phyloP scores from a whole-genome alignment of 2,329 filamentous ascomycete genomes.

The Alternaria novae-zelandiae region DNA sequence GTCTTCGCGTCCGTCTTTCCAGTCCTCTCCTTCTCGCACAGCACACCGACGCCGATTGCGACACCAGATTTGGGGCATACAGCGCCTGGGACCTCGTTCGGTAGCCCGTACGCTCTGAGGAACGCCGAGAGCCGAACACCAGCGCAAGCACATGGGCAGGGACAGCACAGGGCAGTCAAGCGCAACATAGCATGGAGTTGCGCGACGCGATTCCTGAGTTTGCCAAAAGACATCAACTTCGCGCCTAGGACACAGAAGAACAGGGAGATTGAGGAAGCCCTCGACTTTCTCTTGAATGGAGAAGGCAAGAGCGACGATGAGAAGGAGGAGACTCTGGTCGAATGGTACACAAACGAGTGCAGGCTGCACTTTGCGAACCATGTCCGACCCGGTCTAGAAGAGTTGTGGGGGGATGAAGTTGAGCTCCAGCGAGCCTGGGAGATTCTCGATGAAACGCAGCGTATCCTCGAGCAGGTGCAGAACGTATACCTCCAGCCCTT shows the following conservation, averaged over 20 bases:
- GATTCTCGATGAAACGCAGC: conserved; percentile 46
- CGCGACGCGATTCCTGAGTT: conserved; percentile 52
- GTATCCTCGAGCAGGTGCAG: conserved; percentile 46
- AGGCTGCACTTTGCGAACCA: conserved; percentile 49
- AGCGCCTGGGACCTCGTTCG: conserved; percentile 50
- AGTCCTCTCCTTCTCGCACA: conserved; percentile 48
- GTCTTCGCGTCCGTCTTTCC: conserved; percentile 57
- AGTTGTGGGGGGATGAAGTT: conserved; percentile 40
- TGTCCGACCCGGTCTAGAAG: conserved; percentile 36
- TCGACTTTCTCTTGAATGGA: conserved; percentile 44
- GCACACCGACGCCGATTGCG: conserved; percentile 52
- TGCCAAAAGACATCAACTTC: conserved; percentile 37
- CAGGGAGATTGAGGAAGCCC: conserved; percentile 45
- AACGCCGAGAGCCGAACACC: conserved; percentile 22
- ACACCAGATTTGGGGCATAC: conserved; percentile 53
- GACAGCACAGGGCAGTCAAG: conserved; percentile 43
- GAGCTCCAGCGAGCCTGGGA: conserved; percentile 34
- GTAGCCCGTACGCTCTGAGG: conserved; percentile 39
- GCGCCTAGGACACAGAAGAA: conserved; percentile 24
- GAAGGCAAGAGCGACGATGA: conserved; percentile 39
- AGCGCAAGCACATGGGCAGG: conserved; percentile 42
- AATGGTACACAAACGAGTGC: conserved; percentile 57
- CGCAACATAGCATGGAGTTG: conserved; percentile 54
- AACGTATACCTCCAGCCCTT: conserved; percentile 47
- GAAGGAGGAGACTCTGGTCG: conserved; percentile 41